phyloP scores from a whole-genome alignment of 1,139 yeast species.

The Lodderomyces orthopsilosis region DNA sequence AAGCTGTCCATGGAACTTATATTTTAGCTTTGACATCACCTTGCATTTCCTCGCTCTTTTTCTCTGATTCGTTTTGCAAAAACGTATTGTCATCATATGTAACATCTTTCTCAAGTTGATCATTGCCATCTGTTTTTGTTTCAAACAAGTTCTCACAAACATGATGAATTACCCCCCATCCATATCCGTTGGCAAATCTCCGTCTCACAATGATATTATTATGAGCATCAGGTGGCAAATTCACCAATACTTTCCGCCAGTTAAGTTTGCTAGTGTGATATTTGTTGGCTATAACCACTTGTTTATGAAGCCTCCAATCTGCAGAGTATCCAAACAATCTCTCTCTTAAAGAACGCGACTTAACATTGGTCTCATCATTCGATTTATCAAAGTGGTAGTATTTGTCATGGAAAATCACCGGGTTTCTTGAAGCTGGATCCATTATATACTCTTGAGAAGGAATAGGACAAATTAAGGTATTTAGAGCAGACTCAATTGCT shows the following conservation, averaged over 20 bases:
- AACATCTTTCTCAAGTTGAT: not conserved
- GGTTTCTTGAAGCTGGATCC: conserved; percentile 45
- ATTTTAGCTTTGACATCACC: not conserved
- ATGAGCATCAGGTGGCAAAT: conserved; percentile 90
- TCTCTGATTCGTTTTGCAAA: not conserved
- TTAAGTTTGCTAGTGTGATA: conserved; percentile 72
- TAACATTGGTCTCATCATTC: conserved; percentile 34
- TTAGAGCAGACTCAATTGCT: conserved; percentile 43
- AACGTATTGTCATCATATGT: not conserved
- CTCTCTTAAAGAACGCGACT: conserved; percentile 10
- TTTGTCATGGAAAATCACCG: conserved; percentile 76
- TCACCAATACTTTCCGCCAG: conserved; percentile 92
- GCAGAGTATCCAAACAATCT: conserved; percentile 18
- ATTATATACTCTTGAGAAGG: conserved; percentile 35
- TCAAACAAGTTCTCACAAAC: conserved; percentile 20
- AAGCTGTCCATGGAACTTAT: not conserved
- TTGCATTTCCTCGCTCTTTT: not conserved
- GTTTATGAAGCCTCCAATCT: conserved; percentile 46
- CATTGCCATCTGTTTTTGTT: not conserved
- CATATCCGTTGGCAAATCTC: conserved; percentile 87
- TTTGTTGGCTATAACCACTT: conserved; percentile 76
- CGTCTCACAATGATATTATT: conserved; percentile 89
- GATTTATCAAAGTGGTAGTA: conserved; percentile 63
- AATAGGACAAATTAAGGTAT: conserved; percentile 41
- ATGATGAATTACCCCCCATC: conserved; percentile 85